Percentiles rank a stretch among this genome's conserved stretches.
Conservation (phyloP, 768 basidiomycete genomes). For the Mrakia gelida region DNA sequence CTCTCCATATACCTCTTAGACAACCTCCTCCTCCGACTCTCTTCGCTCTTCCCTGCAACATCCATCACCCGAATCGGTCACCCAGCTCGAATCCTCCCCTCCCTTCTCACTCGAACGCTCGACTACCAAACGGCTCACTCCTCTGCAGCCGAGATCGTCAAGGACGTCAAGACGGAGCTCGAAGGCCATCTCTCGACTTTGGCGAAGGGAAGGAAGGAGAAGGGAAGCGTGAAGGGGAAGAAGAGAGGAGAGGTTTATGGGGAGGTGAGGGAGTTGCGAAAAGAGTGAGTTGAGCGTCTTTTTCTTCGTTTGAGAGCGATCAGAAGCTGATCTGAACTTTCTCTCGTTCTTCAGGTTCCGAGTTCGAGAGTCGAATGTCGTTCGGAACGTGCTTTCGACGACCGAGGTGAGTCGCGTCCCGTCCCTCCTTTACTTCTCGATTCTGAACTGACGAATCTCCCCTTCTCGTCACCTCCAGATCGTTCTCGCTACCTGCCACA, state of each 20-base stretch:
- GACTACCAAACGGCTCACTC: conserved; percentile 46
- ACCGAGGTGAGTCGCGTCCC: conserved; percentile 56
- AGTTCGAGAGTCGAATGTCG: conserved; percentile 77
- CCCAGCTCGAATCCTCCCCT: conserved; percentile 81
- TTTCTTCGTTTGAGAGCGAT: neutral
- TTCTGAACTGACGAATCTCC: no score
- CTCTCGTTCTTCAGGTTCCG: conserved; percentile 61
- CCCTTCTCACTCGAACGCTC: conserved; percentile 46
- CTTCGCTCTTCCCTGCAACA: conserved; percentile 42
- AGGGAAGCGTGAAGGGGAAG: conserved; percentile 51
- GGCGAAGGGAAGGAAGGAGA: conserved; percentile 56
- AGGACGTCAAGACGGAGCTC: conserved; percentile 84
- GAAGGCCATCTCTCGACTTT: conserved; percentile 63
- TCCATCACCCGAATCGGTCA: conserved; percentile 84
- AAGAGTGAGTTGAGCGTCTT: conserved; percentile 61
- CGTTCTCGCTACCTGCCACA: conserved; percentile 90
- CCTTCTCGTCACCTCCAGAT: conserved; percentile 51
- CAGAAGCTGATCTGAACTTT: neutral
- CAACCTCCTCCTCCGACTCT: conserved; percentile 82
- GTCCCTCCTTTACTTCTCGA: neutral
- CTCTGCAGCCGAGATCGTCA: conserved; percentile 67
- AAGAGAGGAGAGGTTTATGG: conserved; percentile 84
- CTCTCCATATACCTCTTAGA: conserved; percentile 48
- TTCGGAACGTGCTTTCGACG: conserved; percentile 69
- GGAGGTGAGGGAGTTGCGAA: conserved; percentile 76